Conservation (phyloP, 163 green algal genomes). For the Prototheca wickerhamii region DNA sequence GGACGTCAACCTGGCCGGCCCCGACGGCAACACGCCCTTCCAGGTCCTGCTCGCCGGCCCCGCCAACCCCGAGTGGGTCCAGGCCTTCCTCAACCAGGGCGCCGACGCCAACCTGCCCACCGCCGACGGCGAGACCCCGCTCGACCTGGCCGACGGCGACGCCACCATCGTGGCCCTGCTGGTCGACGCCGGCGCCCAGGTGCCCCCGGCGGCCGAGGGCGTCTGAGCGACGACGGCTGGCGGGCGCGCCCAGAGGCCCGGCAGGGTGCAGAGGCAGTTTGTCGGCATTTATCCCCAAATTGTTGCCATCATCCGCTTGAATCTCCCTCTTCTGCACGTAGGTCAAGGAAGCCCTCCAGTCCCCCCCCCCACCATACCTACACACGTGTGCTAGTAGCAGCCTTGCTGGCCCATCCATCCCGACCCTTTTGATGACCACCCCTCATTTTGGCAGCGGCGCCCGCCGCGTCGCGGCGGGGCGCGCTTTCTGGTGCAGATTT, state of each 20-base stretch:
- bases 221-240: neutral
- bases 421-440: no score
- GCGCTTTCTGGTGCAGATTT: no score
- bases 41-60: neutral
- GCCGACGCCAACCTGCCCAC: neutral
- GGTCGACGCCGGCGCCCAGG: neutral
- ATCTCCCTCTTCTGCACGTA: no score
- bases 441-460: no score
- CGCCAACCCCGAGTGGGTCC: neutral
- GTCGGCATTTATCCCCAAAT: no score
- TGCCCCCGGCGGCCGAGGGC: neutral
- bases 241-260: no score
- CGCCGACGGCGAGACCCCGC: neutral
- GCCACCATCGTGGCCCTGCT: neutral
- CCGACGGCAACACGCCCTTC: neutral
- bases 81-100: neutral
- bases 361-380: no score
- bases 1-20: neutral
- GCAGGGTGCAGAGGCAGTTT: neutral
- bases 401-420: no score
- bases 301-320: no score
- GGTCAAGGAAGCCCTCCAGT: no score
- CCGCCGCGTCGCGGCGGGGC: no score
- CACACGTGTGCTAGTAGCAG: no score
- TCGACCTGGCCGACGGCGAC: neutral